Percentiles rank a stretch among this genome's conserved stretches.
Evolutionary conservation across 2,329 filamentous ascomycete species (phyloP).

Genomic region (Leptosphaerulina australis): DNA sequence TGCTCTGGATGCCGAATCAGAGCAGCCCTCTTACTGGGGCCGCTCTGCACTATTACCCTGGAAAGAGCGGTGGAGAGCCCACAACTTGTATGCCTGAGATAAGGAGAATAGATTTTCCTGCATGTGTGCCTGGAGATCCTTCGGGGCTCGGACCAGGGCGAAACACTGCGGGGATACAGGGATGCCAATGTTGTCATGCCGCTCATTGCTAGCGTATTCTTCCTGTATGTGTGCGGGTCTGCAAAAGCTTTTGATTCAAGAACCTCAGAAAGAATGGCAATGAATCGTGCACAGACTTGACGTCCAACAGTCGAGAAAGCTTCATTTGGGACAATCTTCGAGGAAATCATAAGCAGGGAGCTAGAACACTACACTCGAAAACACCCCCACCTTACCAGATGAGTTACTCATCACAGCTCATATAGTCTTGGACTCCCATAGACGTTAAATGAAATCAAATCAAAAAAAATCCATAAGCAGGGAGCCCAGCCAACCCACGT

Average conservation of each 20-base stretch:
- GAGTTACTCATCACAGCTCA: too few species aligned
- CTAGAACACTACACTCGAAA: too few species aligned
- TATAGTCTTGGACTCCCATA: too few species aligned
- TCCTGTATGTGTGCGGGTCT: not conserved
- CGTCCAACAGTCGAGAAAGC: not conserved
- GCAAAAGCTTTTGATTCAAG: not conserved
- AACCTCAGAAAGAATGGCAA: not conserved
- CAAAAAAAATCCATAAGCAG: too few species aligned
- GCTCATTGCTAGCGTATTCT: not conserved
- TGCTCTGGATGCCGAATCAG: not conserved
- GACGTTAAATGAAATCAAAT: too few species aligned
- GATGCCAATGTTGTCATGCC: not conserved
- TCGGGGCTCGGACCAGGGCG: slow-evolving; percentile 1
- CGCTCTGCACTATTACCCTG: not conserved
- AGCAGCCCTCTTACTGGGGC: not conserved
- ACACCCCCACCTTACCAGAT: too few species aligned
- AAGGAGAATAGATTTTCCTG: not conserved
- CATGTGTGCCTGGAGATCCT: slow-evolving; percentile 10
- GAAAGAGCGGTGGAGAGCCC: not conserved
- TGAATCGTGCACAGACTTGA: not conserved
- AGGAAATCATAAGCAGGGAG: not conserved
- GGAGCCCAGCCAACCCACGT: too few species aligned
- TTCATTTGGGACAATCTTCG: not conserved
- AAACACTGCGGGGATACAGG: not conserved
- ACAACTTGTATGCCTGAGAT: not conserved